phyloP scores from a whole-genome alignment of 176 grass and related monocot genomes.

The Zea luxurians region DNA sequence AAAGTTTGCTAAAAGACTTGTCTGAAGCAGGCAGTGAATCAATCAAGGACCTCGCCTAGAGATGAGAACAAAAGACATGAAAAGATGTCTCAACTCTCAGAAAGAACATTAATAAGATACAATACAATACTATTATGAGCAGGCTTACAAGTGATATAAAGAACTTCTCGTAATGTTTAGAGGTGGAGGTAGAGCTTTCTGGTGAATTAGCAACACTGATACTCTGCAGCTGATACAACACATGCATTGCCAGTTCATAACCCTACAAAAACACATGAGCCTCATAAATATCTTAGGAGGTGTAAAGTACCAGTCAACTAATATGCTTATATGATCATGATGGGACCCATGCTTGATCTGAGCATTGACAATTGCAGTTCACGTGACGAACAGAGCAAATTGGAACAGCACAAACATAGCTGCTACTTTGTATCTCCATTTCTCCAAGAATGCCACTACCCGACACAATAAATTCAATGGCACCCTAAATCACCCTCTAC shows the following conservation, averaged over 20 bases:
- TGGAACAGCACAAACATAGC: conserved; percentile 19
- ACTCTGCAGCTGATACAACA: conserved; percentile 75
- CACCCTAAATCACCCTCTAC: background rate
- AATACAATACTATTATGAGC: conserved; percentile 29
- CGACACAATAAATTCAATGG: background rate
- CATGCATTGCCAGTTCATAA: conserved; percentile 88
- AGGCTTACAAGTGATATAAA: conserved; percentile 87
- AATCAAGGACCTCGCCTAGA: conserved; percentile 79
- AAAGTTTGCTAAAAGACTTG: conserved; percentile 87
- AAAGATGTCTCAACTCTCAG: conserved; percentile 16
- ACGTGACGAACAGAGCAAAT: background rate
- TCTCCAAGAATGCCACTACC: background rate
- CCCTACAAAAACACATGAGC: conserved; percentile 55
- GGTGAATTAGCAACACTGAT: conserved; percentile 44
- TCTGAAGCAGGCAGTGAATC: conserved; percentile 81
- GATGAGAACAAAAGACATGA: conserved; percentile 30
- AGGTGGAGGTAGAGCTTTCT: conserved; percentile 47
- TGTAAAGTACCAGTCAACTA: background rate
- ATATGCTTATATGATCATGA: conserved; percentile 21
- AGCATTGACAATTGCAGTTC: background rate
- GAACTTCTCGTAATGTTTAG: conserved; percentile 83
- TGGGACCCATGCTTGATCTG: background rate
- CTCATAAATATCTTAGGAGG: conserved; percentile 25
- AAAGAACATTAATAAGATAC: conserved; percentile 25
- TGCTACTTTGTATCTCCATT: background rate